Evolutionary conservation across 345 rosid genomes (phyloP), one percentile per base, ranked within the genome.

Genomic region (Durio zibethinus): DNA sequence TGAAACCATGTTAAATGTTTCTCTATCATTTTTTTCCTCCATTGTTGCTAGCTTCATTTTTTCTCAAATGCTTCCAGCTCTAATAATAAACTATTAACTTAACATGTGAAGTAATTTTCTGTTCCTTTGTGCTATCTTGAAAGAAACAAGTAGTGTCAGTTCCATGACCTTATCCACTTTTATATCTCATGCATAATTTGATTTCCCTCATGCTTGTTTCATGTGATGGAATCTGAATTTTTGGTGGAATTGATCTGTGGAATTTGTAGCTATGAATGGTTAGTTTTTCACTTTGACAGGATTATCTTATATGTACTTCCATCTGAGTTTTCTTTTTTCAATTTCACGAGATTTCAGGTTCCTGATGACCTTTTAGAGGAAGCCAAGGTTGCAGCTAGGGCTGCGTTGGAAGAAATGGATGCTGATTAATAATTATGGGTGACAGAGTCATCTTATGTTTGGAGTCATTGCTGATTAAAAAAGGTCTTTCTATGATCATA

Each of bases 371-470:
- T 95, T 70, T 73, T 92, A 52, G 98, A 95, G 90, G 98, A 93
- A 84, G 97, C 97, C 29, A 93, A 90, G 85, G 78, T 89, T 63
- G 98, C 98, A 36, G 99, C 99, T 53, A 90, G 85, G 76, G 82
- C 81, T 50, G 97, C 99, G 0, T 87, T 95, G 42, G 99, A 95
- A 84, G 98, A 95, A 82, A 95, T 95, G 97, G 98, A 95, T 86
- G 98, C 98, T n/a, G 99, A 95, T 86, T 93, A 81, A 81, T 52
- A 20, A n/a, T 54, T 18, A 60, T 5, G 3, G 16, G 8, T 20
- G n/a, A 9, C 38, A 16, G 16, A 7, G 40, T 74, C 35, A 16
- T 10, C 31, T 52, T 20, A 53, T 10, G 7, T 5, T 53, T 43
- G 57, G n/a, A 50, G 27, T 50, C 45, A 52, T 10, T 72, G 50